Evolutionary conservation across 176 grass and related monocot species (phyloP).

Genomic region (Tuctoria greenei): DNA sequence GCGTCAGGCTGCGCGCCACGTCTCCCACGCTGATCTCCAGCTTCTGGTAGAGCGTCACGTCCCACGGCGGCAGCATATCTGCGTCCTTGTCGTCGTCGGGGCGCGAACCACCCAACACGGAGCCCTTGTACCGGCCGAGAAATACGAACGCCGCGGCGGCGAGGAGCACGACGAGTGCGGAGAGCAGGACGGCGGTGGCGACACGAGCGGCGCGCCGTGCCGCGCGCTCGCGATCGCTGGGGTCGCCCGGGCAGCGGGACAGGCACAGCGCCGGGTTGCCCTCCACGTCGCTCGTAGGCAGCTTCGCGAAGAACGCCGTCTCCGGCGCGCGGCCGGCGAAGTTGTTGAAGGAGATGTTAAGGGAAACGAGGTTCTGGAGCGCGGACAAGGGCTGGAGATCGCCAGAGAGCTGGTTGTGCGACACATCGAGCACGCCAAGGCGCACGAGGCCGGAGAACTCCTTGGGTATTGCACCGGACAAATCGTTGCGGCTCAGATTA

Average conservation of each 20-base stretch:
- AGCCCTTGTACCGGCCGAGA: slow-evolving; percentile 9
- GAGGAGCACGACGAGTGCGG: slow-evolving; percentile 47
- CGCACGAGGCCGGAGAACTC: slow-evolving; percentile 50
- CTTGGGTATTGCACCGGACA: slow-evolving; percentile 57
- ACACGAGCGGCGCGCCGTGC: slow-evolving; percentile 43
- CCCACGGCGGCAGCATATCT: slow-evolving; percentile 81
- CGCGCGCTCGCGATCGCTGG: background rate
- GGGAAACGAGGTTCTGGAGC: slow-evolving; percentile 59
- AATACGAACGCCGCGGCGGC: slow-evolving; percentile 37
- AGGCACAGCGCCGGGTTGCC: slow-evolving; percentile 75
- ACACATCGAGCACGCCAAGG: slow-evolving; percentile 57
- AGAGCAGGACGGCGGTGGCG: slow-evolving; percentile 56
- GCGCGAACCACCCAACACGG: background rate
- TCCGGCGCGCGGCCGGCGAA: slow-evolving; percentile 59
- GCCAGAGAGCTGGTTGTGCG: slow-evolving; percentile 61
- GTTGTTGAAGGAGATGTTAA: slow-evolving; percentile 67
- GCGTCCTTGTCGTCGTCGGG: slow-evolving; percentile 61
- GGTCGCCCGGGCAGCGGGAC: slow-evolving; percentile 53
- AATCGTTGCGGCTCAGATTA: slow-evolving; percentile 70
- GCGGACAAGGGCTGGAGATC: slow-evolving; percentile 55
- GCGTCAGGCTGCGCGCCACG: slow-evolving; percentile 62
- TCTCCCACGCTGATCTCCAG: slow-evolving; percentile 79
- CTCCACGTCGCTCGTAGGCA: slow-evolving; percentile 67
- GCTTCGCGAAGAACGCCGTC: slow-evolving; percentile 79
- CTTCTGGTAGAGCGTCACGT: slow-evolving; percentile 97